Evolutionary conservation across 2,329 filamentous ascomycete genomes (phyloP), one percentile per base, ranked within the genome.

Genomic region (Plenodomus biglobosus): DNA sequence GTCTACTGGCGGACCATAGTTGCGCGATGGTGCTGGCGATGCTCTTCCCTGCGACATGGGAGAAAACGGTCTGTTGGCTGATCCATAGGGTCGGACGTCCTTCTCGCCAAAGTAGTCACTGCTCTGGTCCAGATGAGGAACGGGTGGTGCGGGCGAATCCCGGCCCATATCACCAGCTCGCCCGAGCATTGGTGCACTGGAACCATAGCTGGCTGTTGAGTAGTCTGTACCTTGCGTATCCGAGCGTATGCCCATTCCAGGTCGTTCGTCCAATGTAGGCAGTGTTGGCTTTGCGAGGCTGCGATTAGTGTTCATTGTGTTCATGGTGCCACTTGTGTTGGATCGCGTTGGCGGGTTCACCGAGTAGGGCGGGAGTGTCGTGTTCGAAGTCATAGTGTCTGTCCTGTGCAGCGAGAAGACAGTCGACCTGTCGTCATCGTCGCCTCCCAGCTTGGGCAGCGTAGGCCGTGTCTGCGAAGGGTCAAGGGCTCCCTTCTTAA

Each of bases 131-230:
- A 66, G 48, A 22, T 57, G 44, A 40, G 67, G 67, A 55, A 71
- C 62, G 6, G 66, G 60, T 36, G 66, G 67, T 18, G 54, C 38
- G 13, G 69, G 64, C 16, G 68, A 66, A 1, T 63, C 50, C 34
- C 46, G 56, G 16, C 84, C 84, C 81, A 87, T 86, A 6, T 79
- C 78, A 24, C 79, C 78, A 5, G 85, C 84, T 50, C 81, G 77
- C 16, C 75, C 72, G 32, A 88, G 71, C 5, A 90, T 76, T 1
- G 87, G 83, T 7, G 82, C 79, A 51, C 85, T 82, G 2, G 86
- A 84, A 11, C 78, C 81, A 62, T 84, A 86, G 63, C 79, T 88
- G n/a, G 75, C 61, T 38, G 64, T 73, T 2, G 79, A 78, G 48
- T 68, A 76, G 22, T 72, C 73, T 0, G 86, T 86, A 16, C 75